phyloP scores from a whole-genome alignment of 164 flowering plant species.

The Houttuynia cordata region DNA sequence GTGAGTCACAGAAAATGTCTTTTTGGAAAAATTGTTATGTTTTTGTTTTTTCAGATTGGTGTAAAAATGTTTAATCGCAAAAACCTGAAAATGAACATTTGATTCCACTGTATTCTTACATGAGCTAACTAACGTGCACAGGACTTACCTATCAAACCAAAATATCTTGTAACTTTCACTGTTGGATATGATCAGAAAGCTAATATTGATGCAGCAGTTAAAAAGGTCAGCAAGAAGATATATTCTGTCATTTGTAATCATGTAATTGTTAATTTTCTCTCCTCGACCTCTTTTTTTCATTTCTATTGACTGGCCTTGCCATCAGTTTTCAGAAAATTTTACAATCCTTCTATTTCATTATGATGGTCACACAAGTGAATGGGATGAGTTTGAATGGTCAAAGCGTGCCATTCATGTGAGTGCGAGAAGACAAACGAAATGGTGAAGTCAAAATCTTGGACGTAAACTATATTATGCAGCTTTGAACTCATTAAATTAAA shows the following conservation, averaged over 20 bases:
- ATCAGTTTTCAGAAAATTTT: slow-evolving; percentile 83
- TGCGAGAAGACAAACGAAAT: slow-evolving; percentile 71
- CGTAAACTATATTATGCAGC: neutral
- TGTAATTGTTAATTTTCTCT: neutral
- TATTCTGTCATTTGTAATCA: neutral
- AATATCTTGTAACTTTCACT: slow-evolving; percentile 83
- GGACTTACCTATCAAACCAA: slow-evolving; percentile 61
- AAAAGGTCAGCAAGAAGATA: slow-evolving; percentile 27
- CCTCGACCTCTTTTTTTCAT: too few relatives aligned
- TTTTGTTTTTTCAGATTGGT: too few relatives aligned
- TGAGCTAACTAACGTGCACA: slow-evolving; percentile 18
- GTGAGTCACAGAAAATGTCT: too few relatives aligned
- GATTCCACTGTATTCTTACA: too few relatives aligned
- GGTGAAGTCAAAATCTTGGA: slow-evolving; percentile 27
- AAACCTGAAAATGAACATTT: too few relatives aligned
- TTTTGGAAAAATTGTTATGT: too few relatives aligned
- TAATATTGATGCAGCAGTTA: slow-evolving; percentile 68
- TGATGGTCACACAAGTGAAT: slow-evolving; percentile 72
- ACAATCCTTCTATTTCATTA: slow-evolving; percentile 81
- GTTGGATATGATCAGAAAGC: slow-evolving; percentile 60
- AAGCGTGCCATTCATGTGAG: slow-evolving; percentile 78
- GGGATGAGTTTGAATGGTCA: slow-evolving; percentile 98
- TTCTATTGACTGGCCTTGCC: neutral
- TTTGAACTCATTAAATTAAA: neutral
- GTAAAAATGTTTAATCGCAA: too few relatives aligned